Percentiles rank a stretch among this genome's conserved stretches.
Conservation (phyloP, 345 rosid species). For the Populus alba region DNA sequence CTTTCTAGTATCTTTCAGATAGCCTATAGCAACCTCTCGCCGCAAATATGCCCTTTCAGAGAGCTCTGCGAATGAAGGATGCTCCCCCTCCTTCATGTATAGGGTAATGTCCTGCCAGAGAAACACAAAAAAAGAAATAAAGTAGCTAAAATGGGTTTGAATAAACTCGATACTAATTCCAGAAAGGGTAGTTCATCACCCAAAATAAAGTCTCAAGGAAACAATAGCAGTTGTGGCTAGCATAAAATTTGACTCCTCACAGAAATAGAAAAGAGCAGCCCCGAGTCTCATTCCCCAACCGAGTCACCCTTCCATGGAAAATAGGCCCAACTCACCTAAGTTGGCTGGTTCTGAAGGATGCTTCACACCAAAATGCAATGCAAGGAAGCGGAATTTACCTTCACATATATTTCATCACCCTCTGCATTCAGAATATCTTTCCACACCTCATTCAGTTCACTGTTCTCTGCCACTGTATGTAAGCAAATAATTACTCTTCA, state of each 20-base stretch:
- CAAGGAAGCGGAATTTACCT: slow-evolving; percentile 40
- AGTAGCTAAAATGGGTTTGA: not conserved
- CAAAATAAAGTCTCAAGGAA: not conserved
- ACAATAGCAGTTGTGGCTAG: not conserved
- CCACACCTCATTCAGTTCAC: slow-evolving; percentile 89
- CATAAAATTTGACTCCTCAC: not conserved
- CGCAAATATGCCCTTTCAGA: slow-evolving; percentile 76
- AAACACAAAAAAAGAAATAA: not conserved
- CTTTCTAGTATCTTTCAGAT: slow-evolving; percentile 67
- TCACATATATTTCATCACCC: slow-evolving; percentile 92
- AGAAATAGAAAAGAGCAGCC: not conserved
- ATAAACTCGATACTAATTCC: not conserved
- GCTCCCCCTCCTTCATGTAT: slow-evolving; percentile 82
- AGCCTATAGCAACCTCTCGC: slow-evolving; percentile 87
- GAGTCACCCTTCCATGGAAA: not conserved
- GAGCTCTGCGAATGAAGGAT: slow-evolving; percentile 73
- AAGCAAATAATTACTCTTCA: slow-evolving; percentile 11
- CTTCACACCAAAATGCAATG: not conserved
- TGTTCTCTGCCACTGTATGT: slow-evolving; percentile 70
- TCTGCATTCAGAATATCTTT: slow-evolving; percentile 88
- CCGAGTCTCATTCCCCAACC: not conserved
- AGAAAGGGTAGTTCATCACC: not conserved
- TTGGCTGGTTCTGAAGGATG: not conserved
- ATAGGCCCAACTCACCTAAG: not conserved
- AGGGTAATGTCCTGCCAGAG: slow-evolving; percentile 62